Conservation (phyloP, 306 rosid genomes). For the Cucurbita ficifolia region DNA sequence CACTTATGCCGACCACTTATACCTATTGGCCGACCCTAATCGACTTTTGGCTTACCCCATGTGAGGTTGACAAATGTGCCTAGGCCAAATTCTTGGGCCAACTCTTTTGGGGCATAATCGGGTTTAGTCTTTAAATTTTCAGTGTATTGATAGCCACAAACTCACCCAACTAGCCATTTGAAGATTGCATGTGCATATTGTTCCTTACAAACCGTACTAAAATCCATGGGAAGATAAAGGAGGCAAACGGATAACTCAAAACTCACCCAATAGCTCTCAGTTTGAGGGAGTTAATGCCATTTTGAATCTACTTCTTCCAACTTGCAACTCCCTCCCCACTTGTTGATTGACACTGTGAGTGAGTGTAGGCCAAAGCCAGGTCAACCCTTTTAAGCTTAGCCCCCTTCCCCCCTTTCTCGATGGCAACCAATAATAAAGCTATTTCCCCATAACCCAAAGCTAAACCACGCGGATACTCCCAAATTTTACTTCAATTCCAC, state of each 20-base stretch:
- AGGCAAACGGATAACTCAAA: neutral
- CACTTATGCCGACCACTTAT: too few relatives aligned
- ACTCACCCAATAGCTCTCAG: neutral
- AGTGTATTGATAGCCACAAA: neutral
- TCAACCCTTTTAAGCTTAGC: conserved; percentile 31
- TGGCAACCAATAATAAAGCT: conserved; percentile 12
- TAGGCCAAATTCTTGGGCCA: too few relatives aligned
- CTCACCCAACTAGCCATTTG: neutral
- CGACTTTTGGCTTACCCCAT: too few relatives aligned
- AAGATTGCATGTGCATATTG: neutral
- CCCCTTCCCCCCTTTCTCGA: conserved; percentile 11
- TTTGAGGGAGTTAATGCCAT: neutral
- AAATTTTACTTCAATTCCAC: neutral
- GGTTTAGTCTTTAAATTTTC: too few relatives aligned
- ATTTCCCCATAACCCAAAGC: conserved; percentile 15
- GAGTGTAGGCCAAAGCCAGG: conserved; percentile 13
- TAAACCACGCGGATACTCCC: neutral
- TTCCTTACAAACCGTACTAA: neutral
- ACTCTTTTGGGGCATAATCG: too few relatives aligned
- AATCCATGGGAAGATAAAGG: neutral
- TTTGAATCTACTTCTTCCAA: neutral
- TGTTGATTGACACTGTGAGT: conserved; percentile 14
- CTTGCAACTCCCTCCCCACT: conserved; percentile 17
- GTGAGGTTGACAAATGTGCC: too few relatives aligned
- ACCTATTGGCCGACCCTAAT: too few relatives aligned